Base-by-base conservation (phyloP, 1,139 yeast species). In the Fermentozyma sake region DNA sequence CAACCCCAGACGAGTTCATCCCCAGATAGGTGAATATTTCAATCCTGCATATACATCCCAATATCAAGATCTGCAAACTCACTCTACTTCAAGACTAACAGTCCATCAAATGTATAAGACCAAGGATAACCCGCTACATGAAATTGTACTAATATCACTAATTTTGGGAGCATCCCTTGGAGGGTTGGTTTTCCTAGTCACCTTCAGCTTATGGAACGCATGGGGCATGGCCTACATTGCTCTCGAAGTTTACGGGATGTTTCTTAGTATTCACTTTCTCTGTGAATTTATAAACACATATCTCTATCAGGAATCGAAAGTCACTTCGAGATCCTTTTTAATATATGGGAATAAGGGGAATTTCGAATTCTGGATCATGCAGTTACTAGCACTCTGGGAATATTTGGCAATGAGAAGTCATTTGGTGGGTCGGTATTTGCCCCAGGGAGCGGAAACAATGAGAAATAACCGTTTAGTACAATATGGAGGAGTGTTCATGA, bases 271-370 rank as follows among this genome's bases (percentile, higher is more conserved):
- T 3, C 61, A 54, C 39, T 62, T 58, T 37, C 20, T 46, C 11
- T 30, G 33, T 16, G 72, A 65, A 39, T 64, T 60, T 38, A 15
- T 38, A n/a, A 34, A 48, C 28, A 50, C 61, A 7, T 37, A 37
- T 14, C 25, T 30, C 27, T 63, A 49, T 34, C 66, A 57, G 40
- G 47, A 50, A 14, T 32, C 40, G n/a, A 45, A 42, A 9, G 52
- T 50, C 5, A 43, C 48, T 7, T 41, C 55, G n/a, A 36, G 44
- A 22, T 59, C 59, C 47, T 65, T 64, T 31, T 38, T 65, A 28
- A 44, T 65, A 4, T 61, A 56, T 39, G 65, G 66, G 3, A 61
- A 58, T 29, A 39, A 32, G 15, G 72, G 72, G 4, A 58, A 55
- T 32, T 29, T 30, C n/a, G 54, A 56, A 30, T 58, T 61, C 31